These are phyloP conservation scores for Irpex rosettiformis DNA, from an alignment of 1,284 basidiomycete genomes.

Conservation along the genomic window DNA sequence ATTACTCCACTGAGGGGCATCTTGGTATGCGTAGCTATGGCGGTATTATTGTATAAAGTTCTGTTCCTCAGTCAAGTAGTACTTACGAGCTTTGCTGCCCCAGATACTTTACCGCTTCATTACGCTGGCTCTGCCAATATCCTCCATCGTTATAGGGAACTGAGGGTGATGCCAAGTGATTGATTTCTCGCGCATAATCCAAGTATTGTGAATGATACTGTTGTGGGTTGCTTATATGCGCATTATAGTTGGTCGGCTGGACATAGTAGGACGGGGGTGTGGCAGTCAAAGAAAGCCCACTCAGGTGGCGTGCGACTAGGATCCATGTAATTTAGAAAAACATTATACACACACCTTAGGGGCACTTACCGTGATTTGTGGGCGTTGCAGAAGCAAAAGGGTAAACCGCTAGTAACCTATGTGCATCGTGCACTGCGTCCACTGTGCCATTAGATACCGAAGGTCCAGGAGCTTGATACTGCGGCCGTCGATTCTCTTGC, in stretches of 20 bases:
- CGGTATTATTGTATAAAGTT: neutral
- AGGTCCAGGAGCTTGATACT: constrained; percentile 5
- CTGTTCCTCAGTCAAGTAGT: neutral
- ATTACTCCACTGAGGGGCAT: constrained; percentile 30
- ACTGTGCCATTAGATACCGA: constrained; percentile 15
- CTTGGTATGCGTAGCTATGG: constrained; percentile 18
- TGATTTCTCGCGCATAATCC: constrained; percentile 52
- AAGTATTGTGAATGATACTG: constrained; percentile 44
- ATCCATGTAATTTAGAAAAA: too few relatives aligned
- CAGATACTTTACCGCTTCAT: constrained; percentile 49
- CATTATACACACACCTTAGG: too few relatives aligned
- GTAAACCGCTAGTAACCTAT: constrained; percentile 58
- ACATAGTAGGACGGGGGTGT: constrained; percentile 54
- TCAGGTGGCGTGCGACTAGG: constrained; percentile 62
- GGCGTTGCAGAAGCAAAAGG: constrained; percentile 70
- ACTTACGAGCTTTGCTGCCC: constrained; percentile 40
- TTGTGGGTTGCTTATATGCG: constrained; percentile 34
- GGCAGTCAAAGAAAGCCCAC: constrained; percentile 50
- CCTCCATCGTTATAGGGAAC: constrained; percentile 36
- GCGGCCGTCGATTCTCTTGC: constrained; percentile 7
- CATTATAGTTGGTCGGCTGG: constrained; percentile 46
- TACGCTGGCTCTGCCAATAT: constrained; percentile 54
- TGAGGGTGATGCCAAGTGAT: constrained; percentile 42
- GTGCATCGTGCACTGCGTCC: constrained; percentile 56
- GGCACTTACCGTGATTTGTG: constrained; percentile 55